Conservation (phyloP, 2,329 filamentous ascomycete genomes). For the Alternaria tenuissima region DNA sequence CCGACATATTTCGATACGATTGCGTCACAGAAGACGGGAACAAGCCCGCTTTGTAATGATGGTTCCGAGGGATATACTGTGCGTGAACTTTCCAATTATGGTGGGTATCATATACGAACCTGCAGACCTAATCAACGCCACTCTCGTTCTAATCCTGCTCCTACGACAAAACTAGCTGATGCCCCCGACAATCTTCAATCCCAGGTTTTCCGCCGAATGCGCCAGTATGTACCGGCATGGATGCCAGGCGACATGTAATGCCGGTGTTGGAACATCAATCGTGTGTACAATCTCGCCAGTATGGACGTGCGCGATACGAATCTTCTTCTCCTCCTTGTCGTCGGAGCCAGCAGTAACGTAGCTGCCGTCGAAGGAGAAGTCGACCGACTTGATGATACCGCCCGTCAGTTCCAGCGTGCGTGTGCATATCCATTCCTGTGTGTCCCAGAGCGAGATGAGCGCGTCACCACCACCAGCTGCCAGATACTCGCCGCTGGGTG, state of each 20-base stretch:
- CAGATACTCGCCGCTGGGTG: constrained; percentile 74
- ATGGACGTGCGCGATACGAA: constrained; percentile 76
- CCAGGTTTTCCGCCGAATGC: constrained; percentile 70
- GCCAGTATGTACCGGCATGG: constrained; percentile 77
- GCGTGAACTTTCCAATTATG: constrained; percentile 1
- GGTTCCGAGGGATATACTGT: background rate
- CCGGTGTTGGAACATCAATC: constrained; percentile 71
- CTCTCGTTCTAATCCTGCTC: background rate
- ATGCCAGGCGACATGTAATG: constrained; percentile 77
- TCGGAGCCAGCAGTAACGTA: constrained; percentile 79
- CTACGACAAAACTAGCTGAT: constrained; percentile 26
- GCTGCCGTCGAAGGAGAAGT: constrained; percentile 80
- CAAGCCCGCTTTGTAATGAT: constrained; percentile 9
- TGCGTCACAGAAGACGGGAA: constrained; percentile 23
- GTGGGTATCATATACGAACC: constrained; percentile 29
- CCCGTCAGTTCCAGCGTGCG: constrained; percentile 74
- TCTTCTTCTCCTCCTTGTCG: constrained; percentile 74
- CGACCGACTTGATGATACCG: constrained; percentile 74
- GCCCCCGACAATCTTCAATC: constrained; percentile 72
- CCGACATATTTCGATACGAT: constrained; percentile 7
- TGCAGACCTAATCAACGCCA: constrained; percentile 10
- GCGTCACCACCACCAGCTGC: constrained; percentile 80
- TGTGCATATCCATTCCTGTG: constrained; percentile 77
- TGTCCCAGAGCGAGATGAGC: constrained; percentile 80
- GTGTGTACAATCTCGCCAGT: constrained; percentile 76